Percentiles rank a stretch among this genome's conserved stretches.
Evolutionary conservation across 1,284 basidiomycete genomes (phyloP).

Genomic region (Takashimella koratensis): DNA sequence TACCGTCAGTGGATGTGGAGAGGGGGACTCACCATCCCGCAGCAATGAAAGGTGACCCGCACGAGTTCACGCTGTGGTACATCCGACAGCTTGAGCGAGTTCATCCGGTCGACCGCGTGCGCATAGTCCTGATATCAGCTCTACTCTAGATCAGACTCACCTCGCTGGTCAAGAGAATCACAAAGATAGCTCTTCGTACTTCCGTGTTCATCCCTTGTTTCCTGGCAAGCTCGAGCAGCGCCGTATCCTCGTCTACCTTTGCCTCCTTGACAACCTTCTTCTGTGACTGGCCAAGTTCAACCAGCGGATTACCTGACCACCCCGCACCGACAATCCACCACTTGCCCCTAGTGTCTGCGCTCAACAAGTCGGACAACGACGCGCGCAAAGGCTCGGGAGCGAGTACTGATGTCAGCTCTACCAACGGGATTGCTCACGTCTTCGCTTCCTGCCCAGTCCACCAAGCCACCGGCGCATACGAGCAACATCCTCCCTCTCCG

Average conservation of each 20-base stretch:
- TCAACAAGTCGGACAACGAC: conserved; percentile 75
- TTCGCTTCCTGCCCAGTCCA: conserved; percentile 68
- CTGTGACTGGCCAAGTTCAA: conserved; percentile 54
- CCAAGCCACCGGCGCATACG: conserved; percentile 79
- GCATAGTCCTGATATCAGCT: conserved; percentile 69
- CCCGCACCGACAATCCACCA: conserved; percentile 99
- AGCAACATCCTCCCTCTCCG: conserved; percentile 51
- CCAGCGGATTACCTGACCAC: conserved; percentile 87
- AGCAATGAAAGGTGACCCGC: conserved; percentile 87
- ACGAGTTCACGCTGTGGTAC: conserved; percentile 92
- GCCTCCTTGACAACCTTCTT: conserved; percentile 10
- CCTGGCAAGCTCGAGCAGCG: conserved; percentile 72
- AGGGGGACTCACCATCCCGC: conserved; percentile 68
- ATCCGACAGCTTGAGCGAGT: conserved; percentile 77
- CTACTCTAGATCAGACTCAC: conserved; percentile 52
- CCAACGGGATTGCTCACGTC: conserved; percentile 54
- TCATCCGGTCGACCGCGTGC: conserved; percentile 83
- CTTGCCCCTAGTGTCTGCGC: conserved; percentile 82
- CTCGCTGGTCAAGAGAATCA: conserved; percentile 89
- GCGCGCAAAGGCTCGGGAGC: conserved; percentile 80
- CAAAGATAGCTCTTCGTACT: conserved; percentile 82
- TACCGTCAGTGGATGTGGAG: conserved; percentile 40
- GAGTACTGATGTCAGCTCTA: conserved; percentile 55
- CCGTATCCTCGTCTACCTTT: conserved; percentile 51
- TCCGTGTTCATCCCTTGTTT: conserved; percentile 99